Evolutionary conservation across 495 filamentous ascomycete genomes (phyloP).

Genomic region (Daldinia grandis): DNA sequence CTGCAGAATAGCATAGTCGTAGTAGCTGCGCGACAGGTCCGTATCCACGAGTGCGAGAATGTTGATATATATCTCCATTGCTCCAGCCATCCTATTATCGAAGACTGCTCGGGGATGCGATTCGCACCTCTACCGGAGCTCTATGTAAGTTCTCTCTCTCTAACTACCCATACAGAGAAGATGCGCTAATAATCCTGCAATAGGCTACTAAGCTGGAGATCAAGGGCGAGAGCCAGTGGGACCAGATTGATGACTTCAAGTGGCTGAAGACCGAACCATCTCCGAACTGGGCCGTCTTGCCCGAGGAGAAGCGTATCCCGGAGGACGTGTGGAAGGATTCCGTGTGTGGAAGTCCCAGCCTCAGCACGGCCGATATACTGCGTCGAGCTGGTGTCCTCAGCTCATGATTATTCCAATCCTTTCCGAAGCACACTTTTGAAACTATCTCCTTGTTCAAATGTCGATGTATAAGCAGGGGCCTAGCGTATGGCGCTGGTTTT

Average conservation of each 20-base stretch:
- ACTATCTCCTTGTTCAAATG: background rate
- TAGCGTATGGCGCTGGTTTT: constrained; percentile 20
- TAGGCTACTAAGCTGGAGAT: constrained; percentile 48
- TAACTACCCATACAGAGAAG: background rate
- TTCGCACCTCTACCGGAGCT: constrained; percentile 77
- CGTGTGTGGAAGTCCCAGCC: constrained; percentile 69
- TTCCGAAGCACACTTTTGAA: background rate
- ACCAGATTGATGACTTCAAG: constrained; percentile 95
- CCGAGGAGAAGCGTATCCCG: constrained; percentile 64
- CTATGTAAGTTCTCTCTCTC: constrained; percentile 64
- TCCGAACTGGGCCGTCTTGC: constrained; percentile 85
- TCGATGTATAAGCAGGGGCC: constrained; percentile 1
- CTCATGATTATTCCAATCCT: constrained; percentile 2
- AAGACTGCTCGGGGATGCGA: constrained; percentile 79
- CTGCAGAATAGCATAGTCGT: constrained; percentile 78
- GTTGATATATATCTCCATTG: constrained; percentile 86
- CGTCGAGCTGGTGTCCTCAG: constrained; percentile 60
- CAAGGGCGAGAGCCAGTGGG: constrained; percentile 71
- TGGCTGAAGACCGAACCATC: constrained; percentile 89
- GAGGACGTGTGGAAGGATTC: constrained; percentile 75
- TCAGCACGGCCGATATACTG: constrained; percentile 73
- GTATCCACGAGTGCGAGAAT: constrained; percentile 85
- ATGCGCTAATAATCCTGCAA: background rate
- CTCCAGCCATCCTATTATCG: constrained; percentile 88
- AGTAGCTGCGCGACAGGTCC: constrained; percentile 79